A percentile compares a stretch with the other conserved stretches of the same genome.
Conservation (phyloP, 2,329 filamentous ascomycete genomes). For the Curvularia eragrostidis region DNA sequence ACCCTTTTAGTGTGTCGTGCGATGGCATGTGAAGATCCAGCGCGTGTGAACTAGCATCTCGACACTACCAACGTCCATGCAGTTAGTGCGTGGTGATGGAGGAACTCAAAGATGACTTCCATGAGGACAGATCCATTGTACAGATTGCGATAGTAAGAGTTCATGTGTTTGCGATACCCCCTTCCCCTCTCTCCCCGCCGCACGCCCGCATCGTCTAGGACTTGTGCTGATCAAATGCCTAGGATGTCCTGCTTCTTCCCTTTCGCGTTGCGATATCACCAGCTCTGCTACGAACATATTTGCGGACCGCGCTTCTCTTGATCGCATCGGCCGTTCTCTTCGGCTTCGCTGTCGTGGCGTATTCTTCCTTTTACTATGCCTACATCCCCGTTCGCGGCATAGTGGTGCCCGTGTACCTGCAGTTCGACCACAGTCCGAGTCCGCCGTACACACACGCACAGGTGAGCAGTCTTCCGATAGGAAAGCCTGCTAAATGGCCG, state of each 20-base stretch:
- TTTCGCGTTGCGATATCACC: constrained; percentile 65
- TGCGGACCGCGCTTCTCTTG: constrained; percentile 64
- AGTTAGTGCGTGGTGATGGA: constrained; percentile 26
- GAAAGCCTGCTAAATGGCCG: constrained; percentile 46
- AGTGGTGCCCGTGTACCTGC: constrained; percentile 67
- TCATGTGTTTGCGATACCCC: not conserved
- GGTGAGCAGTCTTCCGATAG: constrained; percentile 3
- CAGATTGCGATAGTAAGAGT: constrained; percentile 32
- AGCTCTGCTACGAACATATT: constrained; percentile 68
- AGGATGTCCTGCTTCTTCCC: constrained; percentile 63
- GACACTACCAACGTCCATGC: constrained; percentile 10
- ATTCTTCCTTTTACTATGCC: constrained; percentile 71
- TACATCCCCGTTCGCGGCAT: constrained; percentile 72
- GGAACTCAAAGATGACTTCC: constrained; percentile 29
- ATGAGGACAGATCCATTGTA: constrained; percentile 21
- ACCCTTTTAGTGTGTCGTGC: not conserved
- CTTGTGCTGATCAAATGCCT: constrained; percentile 17
- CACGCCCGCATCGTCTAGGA: not conserved
- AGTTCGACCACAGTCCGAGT: constrained; percentile 60
- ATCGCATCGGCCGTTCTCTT: constrained; percentile 63
- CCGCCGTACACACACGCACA: constrained; percentile 15
- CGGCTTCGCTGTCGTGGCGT: constrained; percentile 65
- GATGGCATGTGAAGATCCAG: constrained; percentile 35
- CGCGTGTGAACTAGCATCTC: constrained; percentile 12
- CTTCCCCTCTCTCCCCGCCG: not conserved